Conservation (phyloP, 169 alveolate genomes). For the Plasmodium inui region DNA sequence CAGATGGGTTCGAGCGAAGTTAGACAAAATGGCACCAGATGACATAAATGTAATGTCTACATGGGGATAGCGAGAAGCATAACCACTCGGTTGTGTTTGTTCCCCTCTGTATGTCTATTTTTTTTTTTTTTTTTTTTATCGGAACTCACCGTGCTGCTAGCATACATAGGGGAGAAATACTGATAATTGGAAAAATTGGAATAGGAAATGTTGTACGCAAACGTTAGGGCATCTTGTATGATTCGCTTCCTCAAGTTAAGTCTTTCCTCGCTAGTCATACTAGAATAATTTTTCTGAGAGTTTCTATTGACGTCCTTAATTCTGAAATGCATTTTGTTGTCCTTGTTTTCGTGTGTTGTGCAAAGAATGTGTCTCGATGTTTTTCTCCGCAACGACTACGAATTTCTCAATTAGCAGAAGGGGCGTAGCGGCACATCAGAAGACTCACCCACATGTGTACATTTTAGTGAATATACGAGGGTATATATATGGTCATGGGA, state of each 20-base stretch:
- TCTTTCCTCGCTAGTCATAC: constrained; percentile 60
- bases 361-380: neutral
- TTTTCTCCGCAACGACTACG: neutral
- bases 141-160: constrained; percentile 9
- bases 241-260: constrained; percentile 22
- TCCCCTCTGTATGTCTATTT: neutral
- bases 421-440: neutral
- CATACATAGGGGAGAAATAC: constrained; percentile 44
- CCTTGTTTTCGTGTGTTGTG: neutral
- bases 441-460: neutral
- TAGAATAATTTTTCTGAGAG: constrained; percentile 54
- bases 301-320: constrained; percentile 25
- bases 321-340: constrained; percentile 25
- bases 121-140: neutral
- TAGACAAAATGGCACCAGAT: neutral
- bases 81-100: neutral
- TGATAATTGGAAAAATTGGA: constrained; percentile 46
- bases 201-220: constrained; percentile 54
- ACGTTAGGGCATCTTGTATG: constrained; percentile 50
- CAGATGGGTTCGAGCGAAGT: neutral
- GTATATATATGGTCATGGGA: neutral
- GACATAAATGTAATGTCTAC: neutral
- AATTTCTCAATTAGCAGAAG: neutral
- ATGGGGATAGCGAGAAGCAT: neutral
- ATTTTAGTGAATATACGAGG: neutral